Conservation (phyloP, 345 rosid genomes). For the Hibiscus mutabilis region DNA sequence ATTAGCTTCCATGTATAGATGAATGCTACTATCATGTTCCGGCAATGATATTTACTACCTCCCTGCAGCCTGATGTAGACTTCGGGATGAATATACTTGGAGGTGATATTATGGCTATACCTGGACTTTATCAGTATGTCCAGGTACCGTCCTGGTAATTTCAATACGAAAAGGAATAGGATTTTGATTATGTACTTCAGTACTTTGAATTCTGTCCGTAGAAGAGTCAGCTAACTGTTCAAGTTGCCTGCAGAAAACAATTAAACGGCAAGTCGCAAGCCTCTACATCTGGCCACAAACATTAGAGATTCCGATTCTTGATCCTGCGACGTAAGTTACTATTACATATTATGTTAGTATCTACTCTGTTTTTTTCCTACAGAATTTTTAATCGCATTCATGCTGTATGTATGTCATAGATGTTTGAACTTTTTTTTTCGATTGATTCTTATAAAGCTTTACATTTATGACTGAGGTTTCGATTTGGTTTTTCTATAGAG, state of each 20-base stretch:
- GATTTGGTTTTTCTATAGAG: slow-evolving; percentile 21
- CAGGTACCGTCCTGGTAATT: slow-evolving; percentile 22
- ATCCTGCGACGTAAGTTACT: slow-evolving; percentile 27
- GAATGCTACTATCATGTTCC: slow-evolving; percentile 9
- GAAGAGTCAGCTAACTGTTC: no score
- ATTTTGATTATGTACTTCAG: no score
- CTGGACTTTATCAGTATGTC: slow-evolving; percentile 34
- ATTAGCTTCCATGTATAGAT: background rate
- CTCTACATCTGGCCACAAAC: slow-evolving; percentile 69
- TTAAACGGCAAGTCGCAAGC: slow-evolving; percentile 48
- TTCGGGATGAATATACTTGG: slow-evolving; percentile 43
- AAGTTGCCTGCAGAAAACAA: slow-evolving; percentile 34
- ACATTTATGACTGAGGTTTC: background rate
- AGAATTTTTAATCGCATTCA: no score
- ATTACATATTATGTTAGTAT: background rate
- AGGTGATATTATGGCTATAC: slow-evolving; percentile 46
- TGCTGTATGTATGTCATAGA: no score
- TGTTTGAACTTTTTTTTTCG: no score
- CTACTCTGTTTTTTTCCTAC: no score
- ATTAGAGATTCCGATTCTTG: slow-evolving; percentile 58
- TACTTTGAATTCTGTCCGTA: no score
- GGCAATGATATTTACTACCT: background rate
- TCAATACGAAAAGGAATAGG: background rate
- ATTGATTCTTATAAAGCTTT: background rate
- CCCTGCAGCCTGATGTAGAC: slow-evolving; percentile 41